These are phyloP conservation scores for Verticillium alfalfae DNA, from an alignment of 2,329 filamentous ascomycete genomes.

Conservation along the genomic window DNA sequence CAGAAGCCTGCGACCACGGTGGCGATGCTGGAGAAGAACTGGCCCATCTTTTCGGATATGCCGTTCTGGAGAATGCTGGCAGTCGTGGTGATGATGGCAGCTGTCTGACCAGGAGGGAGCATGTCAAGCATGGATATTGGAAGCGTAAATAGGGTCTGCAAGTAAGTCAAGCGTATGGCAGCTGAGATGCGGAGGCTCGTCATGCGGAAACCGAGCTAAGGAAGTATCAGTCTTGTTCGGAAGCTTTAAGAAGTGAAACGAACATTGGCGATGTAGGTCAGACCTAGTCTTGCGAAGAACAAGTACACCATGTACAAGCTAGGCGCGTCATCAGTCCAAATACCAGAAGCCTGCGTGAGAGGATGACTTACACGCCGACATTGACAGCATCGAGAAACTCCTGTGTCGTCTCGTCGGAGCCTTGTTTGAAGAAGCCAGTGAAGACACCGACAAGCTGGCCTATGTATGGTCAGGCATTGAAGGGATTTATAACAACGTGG, in stretches of 20 bases:
- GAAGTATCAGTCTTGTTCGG: not conserved
- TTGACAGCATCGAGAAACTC: constrained; percentile 9
- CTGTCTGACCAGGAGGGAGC: constrained; percentile 43
- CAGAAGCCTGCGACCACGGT: constrained; percentile 38
- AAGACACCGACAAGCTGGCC: constrained; percentile 21
- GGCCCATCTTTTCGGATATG: constrained; percentile 45
- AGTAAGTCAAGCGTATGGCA: constrained; percentile 43
- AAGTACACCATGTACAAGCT: constrained; percentile 29
- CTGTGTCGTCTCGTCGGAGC: constrained; percentile 7
- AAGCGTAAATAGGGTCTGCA: constrained; percentile 43
- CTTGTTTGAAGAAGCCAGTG: constrained; percentile 15
- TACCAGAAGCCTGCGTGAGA: too few species aligned
- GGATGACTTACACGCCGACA: constrained; percentile 11
- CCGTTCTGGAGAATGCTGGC: constrained; percentile 49
- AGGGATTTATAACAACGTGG: not conserved
- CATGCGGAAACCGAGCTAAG: constrained; percentile 37
- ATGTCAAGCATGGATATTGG: constrained; percentile 43
- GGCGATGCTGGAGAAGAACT: constrained; percentile 35
- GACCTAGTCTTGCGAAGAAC: constrained; percentile 22
- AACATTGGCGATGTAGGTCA: constrained; percentile 18
- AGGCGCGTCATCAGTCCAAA: not conserved
- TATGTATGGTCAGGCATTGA: not conserved
- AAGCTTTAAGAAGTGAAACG: constrained; percentile 14
- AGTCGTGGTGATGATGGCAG: constrained; percentile 45
- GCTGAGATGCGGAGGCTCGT: constrained; percentile 45